Evolutionary conservation across 495 filamentous ascomycete genomes (phyloP).

Genomic region (Aspergillus cristatus): DNA sequence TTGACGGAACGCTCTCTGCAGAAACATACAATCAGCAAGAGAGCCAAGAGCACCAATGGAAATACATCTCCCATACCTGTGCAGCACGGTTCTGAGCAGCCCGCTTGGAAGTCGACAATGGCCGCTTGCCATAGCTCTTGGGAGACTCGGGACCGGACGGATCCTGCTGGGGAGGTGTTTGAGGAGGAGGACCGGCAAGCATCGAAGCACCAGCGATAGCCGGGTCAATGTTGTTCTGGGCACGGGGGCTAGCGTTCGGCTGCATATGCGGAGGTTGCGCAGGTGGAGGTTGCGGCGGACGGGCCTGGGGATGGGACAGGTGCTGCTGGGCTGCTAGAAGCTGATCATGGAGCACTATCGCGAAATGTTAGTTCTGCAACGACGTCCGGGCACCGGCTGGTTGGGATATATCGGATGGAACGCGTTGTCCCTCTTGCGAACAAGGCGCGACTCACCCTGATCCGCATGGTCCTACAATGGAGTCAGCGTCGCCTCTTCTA

Average conservation of each 20-base stretch:
- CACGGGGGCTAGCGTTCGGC: constrained; percentile 35
- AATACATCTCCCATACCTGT: constrained; percentile 54
- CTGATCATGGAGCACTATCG: constrained; percentile 44
- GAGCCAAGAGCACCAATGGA: not conserved
- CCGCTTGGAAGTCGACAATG: constrained; percentile 88
- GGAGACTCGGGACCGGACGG: constrained; percentile 27
- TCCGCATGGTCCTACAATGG: constrained; percentile 39
- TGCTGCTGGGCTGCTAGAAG: constrained; percentile 42
- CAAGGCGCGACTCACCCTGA: constrained; percentile 39
- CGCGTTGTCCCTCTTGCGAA: not conserved
- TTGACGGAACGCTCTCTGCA: constrained; percentile 89
- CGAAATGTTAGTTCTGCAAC: not conserved
- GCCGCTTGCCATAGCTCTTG: constrained; percentile 63
- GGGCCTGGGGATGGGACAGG: constrained; percentile 28
- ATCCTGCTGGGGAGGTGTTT: constrained; percentile 29
- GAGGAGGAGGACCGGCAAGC: constrained; percentile 29
- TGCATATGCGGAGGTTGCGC: constrained; percentile 35
- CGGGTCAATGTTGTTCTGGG: constrained; percentile 44
- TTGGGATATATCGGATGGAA: not conserved
- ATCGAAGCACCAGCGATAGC: constrained; percentile 40
- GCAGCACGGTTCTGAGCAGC: constrained; percentile 95
- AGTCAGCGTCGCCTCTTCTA: constrained; percentile 5
- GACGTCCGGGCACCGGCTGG: too few relatives aligned
- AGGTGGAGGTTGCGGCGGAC: constrained; percentile 25
- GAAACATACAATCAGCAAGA: constrained; percentile 9